Evolutionary conservation across 2,329 filamentous ascomycete species (phyloP), one percentile per base, ranked within the genome.

Genomic region (Neodidymelliopsis sp.): DNA sequence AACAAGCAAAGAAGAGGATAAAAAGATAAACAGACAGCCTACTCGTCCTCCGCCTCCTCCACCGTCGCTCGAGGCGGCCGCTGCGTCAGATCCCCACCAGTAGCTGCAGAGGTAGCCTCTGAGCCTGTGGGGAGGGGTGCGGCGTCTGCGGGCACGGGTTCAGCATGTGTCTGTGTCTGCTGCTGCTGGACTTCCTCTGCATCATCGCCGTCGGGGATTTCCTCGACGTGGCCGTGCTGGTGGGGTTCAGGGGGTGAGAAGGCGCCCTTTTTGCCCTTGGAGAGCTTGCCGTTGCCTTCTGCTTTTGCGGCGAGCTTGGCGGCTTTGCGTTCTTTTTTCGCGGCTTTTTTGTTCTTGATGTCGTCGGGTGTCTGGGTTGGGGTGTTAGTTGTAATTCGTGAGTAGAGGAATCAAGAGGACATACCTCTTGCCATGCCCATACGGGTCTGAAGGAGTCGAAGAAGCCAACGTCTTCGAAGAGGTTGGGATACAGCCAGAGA

Each of bases 391-490:
- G n/a, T 29, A 16, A 11, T 9, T 13, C 25, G 12, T 18, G 13
- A 35, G 29, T 16, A 25, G 22, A 25, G 12, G 15, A 11, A 30
- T 16, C 11, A 2, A n/a, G 13, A 23, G 15, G 13, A 49, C 63
- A 22, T 61, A 95, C 91, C 84, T 96, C 92, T 74, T 99, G 94
- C 94, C 94, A 99, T 52, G 91, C 94, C 93, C 94, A 99, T 5
- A 96, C 77, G 15, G 94, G 94, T 69, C 88, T 88, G 82, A 99
- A 99, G 67, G 90, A 95, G 72, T 99, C 94, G 74, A 99, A 88
- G 77, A 99, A 97, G 6, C 93, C 96, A 20, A 99, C 94, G 70
- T 99, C 94, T 73, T 99, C 94, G 79, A 97, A 99, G 15, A 99
- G 78, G 70, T 99, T 99, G 37, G 94, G 94, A 77, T 93, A 99